Base-by-base conservation (phyloP, 352 stramenopile species). In the Globisporangium spinosum region DNA sequence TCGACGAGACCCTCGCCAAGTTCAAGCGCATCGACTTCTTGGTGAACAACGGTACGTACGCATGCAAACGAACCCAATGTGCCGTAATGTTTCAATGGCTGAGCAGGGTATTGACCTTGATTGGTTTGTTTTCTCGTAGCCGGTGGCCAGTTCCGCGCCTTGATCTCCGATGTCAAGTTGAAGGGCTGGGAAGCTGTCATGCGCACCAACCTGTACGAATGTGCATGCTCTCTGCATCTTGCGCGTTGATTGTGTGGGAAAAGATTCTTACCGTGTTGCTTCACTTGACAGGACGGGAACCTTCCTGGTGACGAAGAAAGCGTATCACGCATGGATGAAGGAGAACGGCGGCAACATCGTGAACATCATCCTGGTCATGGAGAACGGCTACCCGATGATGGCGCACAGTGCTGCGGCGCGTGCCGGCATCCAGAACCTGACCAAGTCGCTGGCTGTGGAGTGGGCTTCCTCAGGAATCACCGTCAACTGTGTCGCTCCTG, bases 321-420 rank as follows among this genome's bases (percentile, higher is more conserved):
- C 89, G 17, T 98, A 94, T 73, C 86, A 97, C 45, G 79, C 94
- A 60, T 98, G 91, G 70, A 98, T 98, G 93, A 87, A 98, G 58
- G 69, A 98, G n/a, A 73, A 92, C 72, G 94, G 94, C 47, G 93
- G 93, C 20, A 91, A 83, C 53, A 98, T 98, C 67, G 94, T 98
- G 29, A 98, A 98, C 78, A 98, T 98, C 70, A 98, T 97, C 23
- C 77, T 98, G 9, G 91, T 94, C 38, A 97, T 98, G 78, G 80
- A 93, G 51, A 98, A 98, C 69, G 96, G 96, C 8, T 97, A 98
- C 74, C 94, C 94, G 6, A 65, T 89, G 29, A 98, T 98, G 86
- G 87, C 85, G 17, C 95, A 98, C 77, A 90, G 82, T 54, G 84
- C 86, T n/a, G 93, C 94, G 6, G 91, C 94, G 53, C 83, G 95